Evolutionary conservation across 495 filamentous ascomycete species (phyloP), one percentile per base, ranked within the genome.

Genomic region (Lepraria neglecta): DNA sequence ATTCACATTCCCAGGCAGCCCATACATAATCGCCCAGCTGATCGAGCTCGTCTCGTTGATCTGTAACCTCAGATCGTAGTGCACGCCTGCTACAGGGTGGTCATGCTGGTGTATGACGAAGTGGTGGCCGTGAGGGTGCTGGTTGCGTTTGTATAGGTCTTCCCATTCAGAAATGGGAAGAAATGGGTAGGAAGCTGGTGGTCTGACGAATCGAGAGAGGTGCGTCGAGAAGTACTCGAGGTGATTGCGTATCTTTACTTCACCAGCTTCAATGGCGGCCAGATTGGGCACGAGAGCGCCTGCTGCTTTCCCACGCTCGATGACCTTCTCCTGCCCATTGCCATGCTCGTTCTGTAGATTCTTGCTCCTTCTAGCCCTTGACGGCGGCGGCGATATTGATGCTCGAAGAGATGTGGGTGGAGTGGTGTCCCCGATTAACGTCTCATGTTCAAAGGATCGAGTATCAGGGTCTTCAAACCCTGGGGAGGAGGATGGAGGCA

Each of bases 21-120:
- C 85, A 68, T 86, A 86, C 77, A 86, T 85, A 46, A 88, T 75
- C 0, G 84, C 80, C 75, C 83, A 88, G 61, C 78, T 83, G 9
- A 82, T 77, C 5, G 81, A 82, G 65, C 84, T 87, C 2, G 82
- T 77, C 55, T 78, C 76, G 15, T 82, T 86, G 69, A 87, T 84
- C 68, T 89, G 85, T 3, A 89, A 72, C 15, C 84, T 76, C 4
- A 89, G 72, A 69, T 87, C 86, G 71, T 87, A 85, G 60, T 85
- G 82, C 0, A 77, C 73, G 12, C 85, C 84, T 15, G 84, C 81
- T 10, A 86, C 72, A 3, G 84, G 84, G 69, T 88, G 85, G 62
- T 88, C 85, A 67, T 88, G 85, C 66, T 87, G 85, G 68, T 87
- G 83, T 31, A 88, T 75, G 40, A 87, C 77, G 63, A 86, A 87